phyloP scores from a whole-genome alignment of 2,329 filamentous ascomycete genomes.

The Endocalyx cinctus region DNA sequence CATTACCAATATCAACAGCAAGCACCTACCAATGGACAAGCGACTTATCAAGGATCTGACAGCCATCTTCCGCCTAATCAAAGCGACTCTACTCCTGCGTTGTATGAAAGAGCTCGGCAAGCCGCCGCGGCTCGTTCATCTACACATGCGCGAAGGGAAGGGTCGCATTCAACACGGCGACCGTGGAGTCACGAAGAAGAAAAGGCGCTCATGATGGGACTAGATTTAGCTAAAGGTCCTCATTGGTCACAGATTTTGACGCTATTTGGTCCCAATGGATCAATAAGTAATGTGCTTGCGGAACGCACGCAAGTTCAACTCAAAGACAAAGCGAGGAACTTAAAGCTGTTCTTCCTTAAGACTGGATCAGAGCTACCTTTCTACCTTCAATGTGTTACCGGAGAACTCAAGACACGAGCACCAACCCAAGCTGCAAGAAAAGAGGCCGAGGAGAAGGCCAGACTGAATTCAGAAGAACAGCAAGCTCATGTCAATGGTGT shows the following conservation, averaged over 20 bases:
- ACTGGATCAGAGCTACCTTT: conserved; percentile 87
- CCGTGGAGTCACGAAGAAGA: conserved; percentile 90
- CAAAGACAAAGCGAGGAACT: conserved; percentile 86
- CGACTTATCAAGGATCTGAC: conserved; percentile 21
- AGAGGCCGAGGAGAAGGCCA: conserved; percentile 60
- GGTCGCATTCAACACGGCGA: conserved; percentile 59
- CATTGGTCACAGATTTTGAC: conserved; percentile 91
- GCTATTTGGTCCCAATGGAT: conserved; percentile 75
- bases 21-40: conserved; percentile 9
- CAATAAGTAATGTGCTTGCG: conserved; percentile 76
- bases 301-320: conserved; percentile 88
- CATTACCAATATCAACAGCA: conserved; percentile 24
- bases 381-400: conserved; percentile 81
- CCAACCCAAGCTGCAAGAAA: conserved; percentile 68
- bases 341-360: conserved; percentile 90
- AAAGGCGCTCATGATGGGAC: conserved; percentile 80
- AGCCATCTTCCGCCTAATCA: conserved; percentile 50
- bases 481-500: conserved; percentile 58
- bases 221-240: conserved; percentile 83
- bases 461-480: conserved; percentile 55
- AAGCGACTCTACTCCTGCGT: conserved; percentile 46
- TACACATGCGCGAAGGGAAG: conserved; percentile 51
- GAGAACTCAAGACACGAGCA: conserved; percentile 80
- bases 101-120: conserved; percentile 57
- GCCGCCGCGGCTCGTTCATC: conserved; percentile 54